phyloP scores from a whole-genome alignment of 768 basidiomycete species.

The Boletus speciosus region DNA sequence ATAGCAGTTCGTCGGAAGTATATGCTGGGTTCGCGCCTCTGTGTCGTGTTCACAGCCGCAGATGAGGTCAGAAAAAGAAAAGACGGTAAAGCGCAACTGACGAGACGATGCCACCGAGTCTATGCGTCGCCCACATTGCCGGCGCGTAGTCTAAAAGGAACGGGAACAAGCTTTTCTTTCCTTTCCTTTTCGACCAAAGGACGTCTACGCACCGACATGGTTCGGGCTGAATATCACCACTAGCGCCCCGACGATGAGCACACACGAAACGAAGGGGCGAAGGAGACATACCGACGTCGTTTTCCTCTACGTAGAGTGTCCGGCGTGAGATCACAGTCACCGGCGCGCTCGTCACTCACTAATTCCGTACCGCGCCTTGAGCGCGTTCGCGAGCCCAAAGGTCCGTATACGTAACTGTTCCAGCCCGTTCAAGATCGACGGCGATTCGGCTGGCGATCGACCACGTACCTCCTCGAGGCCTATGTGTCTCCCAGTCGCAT shows the following conservation, averaged over 20 bases:
- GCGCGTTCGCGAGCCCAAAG: conserved; percentile 51
- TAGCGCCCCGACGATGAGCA: conserved; percentile 21
- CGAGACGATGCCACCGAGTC: conserved; percentile 58
- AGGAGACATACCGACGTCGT: conserved; percentile 47
- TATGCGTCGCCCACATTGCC: conserved; percentile 58
- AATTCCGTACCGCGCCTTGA: conserved; percentile 46
- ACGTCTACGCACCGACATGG: conserved; percentile 45
- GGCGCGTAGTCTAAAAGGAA: conserved; percentile 48
- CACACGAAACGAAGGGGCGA: not conserved
- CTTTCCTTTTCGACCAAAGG: not conserved
- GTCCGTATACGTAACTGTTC: conserved; percentile 42
- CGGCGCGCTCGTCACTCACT: conserved; percentile 33
- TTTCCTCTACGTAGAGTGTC: conserved; percentile 34
- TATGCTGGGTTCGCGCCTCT: conserved; percentile 37
- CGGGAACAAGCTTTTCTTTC: not conserved
- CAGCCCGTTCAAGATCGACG: not conserved
- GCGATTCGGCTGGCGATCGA: not conserved
- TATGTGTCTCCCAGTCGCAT: conserved; percentile 44
- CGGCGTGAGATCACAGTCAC: not conserved
- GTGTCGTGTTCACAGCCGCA: not conserved
- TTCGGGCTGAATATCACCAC: conserved; percentile 67
- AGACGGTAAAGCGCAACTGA: conserved; percentile 27
- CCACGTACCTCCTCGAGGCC: conserved; percentile 46
- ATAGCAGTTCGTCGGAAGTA: conserved; percentile 28
- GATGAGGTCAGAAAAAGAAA: not conserved